Conservation (phyloP, 1,139 yeast species). For the Geotrichum europaeum region DNA sequence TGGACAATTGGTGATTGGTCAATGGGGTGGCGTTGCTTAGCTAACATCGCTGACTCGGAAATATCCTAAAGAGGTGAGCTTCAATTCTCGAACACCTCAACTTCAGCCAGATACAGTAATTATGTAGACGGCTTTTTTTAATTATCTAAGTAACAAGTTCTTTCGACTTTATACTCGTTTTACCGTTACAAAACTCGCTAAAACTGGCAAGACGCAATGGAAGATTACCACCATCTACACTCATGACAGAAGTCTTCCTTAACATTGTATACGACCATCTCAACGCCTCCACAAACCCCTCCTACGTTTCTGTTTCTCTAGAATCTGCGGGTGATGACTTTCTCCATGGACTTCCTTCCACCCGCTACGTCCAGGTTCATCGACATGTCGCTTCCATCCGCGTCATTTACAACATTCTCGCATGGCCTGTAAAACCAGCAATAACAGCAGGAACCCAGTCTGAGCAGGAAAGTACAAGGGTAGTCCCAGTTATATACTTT, state of each 20-base stretch:
- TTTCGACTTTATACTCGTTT: neutral
- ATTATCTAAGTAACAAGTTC: neutral
- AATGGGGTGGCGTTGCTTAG: neutral
- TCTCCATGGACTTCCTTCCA: neutral
- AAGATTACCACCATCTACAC: neutral
- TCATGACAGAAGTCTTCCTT: neutral
- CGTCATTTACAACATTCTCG: slow-evolving; percentile 23
- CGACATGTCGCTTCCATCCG: neutral
- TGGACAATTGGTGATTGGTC: neutral
- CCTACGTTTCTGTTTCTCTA: neutral
- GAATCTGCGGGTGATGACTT: neutral
- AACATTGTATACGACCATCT: neutral
- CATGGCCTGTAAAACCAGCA: slow-evolving; percentile 28
- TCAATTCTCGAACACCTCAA: neutral
- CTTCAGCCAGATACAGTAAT: neutral
- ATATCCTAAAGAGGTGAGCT: neutral
- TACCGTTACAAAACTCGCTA: neutral
- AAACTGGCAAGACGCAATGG: neutral
- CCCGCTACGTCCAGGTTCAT: slow-evolving; percentile 6
- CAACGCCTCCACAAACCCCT: neutral
- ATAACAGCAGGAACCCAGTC: slow-evolving; percentile 13
- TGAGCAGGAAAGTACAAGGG: neutral
- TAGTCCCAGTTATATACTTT: slow-evolving; percentile 33
- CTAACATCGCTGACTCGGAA: neutral
- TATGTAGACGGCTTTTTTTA: neutral